Evolutionary conservation across 331 rosid genomes (phyloP).

Genomic region (Malus hybrid): DNA sequence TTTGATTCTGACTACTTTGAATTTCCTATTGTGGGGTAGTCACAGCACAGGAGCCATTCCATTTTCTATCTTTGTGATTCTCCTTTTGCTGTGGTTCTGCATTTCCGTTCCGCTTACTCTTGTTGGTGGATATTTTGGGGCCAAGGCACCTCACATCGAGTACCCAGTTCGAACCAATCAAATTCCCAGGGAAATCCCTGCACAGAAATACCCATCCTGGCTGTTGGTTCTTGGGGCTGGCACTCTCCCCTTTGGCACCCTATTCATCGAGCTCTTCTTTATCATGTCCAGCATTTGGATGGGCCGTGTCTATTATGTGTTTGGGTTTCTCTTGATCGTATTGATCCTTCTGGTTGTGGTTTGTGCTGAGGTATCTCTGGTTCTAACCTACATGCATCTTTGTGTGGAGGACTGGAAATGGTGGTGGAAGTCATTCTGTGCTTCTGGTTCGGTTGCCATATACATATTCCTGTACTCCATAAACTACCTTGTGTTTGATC

Average conservation of each 20-base stretch:
- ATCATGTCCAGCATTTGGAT: conserved; percentile 98
- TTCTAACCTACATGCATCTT: conserved; percentile 93
- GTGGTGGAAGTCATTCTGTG: conserved; percentile 99
- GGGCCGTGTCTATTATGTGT: conserved; percentile 95
- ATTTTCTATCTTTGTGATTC: conserved; percentile 64
- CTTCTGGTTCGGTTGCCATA: conserved; percentile 91
- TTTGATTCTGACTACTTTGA: conserved; percentile 68
- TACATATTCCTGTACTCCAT: conserved; percentile 87
- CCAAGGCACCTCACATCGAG: conserved; percentile 75
- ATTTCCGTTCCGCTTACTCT: conserved; percentile 91
- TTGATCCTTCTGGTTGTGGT: conserved; percentile 83
- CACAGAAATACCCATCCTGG: conserved; percentile 92
- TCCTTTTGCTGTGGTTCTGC: conserved; percentile 93
- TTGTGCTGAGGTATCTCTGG: conserved; percentile 89
- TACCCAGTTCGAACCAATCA: conserved; percentile 90
- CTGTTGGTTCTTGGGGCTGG: conserved; percentile 91
- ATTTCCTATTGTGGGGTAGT: conserved; percentile 96
- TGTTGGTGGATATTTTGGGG: conserved; percentile 79
- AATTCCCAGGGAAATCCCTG: conserved; percentile 88
- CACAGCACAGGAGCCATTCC: conserved; percentile 99
- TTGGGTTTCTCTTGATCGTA: conserved; percentile 79
- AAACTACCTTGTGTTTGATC: conserved; percentile 84
- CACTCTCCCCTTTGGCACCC: conserved; percentile 91
- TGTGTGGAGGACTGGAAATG: conserved; percentile 98
- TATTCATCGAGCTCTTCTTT: conserved; percentile 91